phyloP scores from a whole-genome alignment of 2,329 filamentous ascomycete species.

The Diaporthe citrichinensis region DNA sequence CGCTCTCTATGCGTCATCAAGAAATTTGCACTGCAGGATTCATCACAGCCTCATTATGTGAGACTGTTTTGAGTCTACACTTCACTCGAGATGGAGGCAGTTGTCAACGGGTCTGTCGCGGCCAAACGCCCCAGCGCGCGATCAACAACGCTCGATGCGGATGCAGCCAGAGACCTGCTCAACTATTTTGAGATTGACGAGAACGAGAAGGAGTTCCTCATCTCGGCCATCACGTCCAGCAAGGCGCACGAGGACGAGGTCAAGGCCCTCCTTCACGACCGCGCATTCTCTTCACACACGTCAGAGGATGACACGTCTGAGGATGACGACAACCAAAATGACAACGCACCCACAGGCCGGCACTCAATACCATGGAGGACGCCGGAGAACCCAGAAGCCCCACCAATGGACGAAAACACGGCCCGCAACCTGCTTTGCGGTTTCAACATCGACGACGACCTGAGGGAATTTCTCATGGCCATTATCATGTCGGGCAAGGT shows the following conservation, averaged over 20 bases:
- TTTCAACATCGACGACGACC: conserved; percentile 49
- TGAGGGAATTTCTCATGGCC: conserved; percentile 48
- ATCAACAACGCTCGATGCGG: conserved; percentile 24
- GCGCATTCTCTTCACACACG: conserved; percentile 28
- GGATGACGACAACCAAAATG: conserved; percentile 33
- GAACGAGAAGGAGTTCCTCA: conserved; percentile 32
- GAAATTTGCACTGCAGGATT: conserved; percentile 29
- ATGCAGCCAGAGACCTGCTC: conserved; percentile 17
- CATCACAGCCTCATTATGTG: conserved; percentile 31
- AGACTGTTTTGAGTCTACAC: conserved; percentile 32
- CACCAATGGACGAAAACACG: conserved; percentile 22
- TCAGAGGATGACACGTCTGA: conserved; percentile 33
- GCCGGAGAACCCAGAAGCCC: conserved; percentile 26
- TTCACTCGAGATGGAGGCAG: conserved; percentile 33
- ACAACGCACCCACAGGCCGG: conserved; percentile 27
- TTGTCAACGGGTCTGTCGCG: conserved; percentile 29
- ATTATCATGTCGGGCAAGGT: conserved; percentile 47
- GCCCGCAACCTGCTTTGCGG: conserved; percentile 49
- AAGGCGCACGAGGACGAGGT: conserved; percentile 34
- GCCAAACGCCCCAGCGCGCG: conserved; percentile 24
- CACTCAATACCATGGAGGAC: conserved; percentile 23
- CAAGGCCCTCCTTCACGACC: conserved; percentile 33
- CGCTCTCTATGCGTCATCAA: conserved; percentile 31
- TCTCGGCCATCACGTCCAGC: conserved; percentile 33
- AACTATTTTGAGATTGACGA: conserved; percentile 35